A percentile compares a stretch with the other conserved stretches of the same genome.
Conservation (phyloP, 148 eudicot genomes). For the Vaccinium macrocarpon region DNA sequence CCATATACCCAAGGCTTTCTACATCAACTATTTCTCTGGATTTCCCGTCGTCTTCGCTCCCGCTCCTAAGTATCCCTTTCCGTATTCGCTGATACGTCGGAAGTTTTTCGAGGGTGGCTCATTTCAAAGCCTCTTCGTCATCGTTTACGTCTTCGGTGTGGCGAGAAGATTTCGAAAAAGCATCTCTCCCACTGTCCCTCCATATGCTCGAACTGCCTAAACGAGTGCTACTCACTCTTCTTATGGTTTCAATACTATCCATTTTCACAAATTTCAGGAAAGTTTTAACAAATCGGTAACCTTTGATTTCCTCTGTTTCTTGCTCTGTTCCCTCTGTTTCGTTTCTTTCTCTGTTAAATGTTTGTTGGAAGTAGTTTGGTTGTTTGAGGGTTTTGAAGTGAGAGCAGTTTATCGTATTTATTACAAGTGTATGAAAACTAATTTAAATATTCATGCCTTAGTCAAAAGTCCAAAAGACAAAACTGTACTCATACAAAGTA, state of each 20-base stretch:
- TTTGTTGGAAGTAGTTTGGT: too few relatives aligned
- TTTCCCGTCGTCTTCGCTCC: conserved; percentile 25
- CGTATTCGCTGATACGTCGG: conserved; percentile 48
- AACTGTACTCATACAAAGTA: too few relatives aligned
- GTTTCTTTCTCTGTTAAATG: too few relatives aligned
- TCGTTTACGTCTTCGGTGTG: conserved; percentile 30
- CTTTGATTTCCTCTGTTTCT: neutral
- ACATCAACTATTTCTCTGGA: conserved; percentile 36
- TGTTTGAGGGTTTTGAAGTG: too few relatives aligned
- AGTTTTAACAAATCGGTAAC: neutral
- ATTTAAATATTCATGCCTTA: too few relatives aligned
- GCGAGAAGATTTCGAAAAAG: conserved; percentile 38
- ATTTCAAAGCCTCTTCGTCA: conserved; percentile 62
- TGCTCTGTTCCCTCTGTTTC: too few relatives aligned
- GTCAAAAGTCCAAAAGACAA: too few relatives aligned
- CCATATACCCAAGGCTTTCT: conserved; percentile 26
- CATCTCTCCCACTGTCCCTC: conserved; percentile 34
- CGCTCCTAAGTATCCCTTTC: conserved; percentile 37
- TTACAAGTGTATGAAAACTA: too few relatives aligned
- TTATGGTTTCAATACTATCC: conserved; percentile 7
- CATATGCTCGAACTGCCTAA: conserved; percentile 25
- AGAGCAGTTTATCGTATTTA: too few relatives aligned
- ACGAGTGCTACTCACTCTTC: neutral
- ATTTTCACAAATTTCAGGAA: neutral
- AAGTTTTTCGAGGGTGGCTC: conserved; percentile 67